Conservation (phyloP, 2,329 filamentous ascomycete genomes). For the Byssoonygena ceratinophila region DNA sequence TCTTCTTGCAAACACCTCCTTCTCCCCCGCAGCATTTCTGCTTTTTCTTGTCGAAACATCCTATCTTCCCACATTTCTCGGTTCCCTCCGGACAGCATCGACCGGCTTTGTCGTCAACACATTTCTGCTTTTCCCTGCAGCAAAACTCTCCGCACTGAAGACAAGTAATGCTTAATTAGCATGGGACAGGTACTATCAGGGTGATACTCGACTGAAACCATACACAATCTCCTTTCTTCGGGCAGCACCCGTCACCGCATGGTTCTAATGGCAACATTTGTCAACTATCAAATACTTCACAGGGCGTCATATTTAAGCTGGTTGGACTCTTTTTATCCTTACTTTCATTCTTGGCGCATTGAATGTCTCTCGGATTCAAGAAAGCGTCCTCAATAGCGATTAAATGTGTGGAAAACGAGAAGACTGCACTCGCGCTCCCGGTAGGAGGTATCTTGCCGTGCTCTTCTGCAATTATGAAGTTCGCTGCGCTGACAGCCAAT, state of each 20-base stretch:
- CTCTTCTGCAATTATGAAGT: neutral
- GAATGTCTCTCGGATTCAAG: neutral
- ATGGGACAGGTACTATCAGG: neutral
- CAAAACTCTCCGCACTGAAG: neutral
- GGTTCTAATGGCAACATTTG: neutral
- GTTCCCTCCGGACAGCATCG: neutral
- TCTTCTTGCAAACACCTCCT: neutral
- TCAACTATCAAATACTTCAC: neutral
- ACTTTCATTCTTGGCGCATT: neutral
- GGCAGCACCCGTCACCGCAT: neutral
- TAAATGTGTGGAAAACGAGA: neutral
- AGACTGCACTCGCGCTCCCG: neutral
- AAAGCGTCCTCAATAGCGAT: neutral
- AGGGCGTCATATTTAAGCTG: neutral
- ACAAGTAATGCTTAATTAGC: neutral
- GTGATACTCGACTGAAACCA: neutral
- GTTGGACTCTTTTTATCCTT: neutral
- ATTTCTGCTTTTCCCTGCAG: neutral
- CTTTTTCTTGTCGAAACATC: neutral
- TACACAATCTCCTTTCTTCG: neutral
- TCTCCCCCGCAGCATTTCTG: neutral
- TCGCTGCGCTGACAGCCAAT: neutral
- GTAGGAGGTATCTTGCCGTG: neutral
- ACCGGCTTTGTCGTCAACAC: neutral
- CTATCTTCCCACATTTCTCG: neutral